Base-by-base conservation (phyloP, 1,284 basidiomycete genomes). In the Leccinum variabile region DNA sequence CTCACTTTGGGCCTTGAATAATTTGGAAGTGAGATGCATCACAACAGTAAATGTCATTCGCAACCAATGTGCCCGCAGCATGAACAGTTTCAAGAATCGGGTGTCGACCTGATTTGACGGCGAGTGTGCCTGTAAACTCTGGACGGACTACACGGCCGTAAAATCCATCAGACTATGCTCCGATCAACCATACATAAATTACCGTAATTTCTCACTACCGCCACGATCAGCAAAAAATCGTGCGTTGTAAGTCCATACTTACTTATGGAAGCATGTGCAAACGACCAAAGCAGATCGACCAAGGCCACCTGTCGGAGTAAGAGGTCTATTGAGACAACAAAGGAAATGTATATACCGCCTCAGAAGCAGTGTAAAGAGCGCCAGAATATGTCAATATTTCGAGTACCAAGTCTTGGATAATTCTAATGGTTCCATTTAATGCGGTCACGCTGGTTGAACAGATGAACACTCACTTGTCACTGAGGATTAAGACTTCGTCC, bases 1-100 rank as follows among this genome's bases (percentile, higher is more conserved):
- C 87, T 72, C 68, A 95, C 93, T 95, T 93, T 6, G 92, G 91
- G 0, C 94, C 94, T 68, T 92, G 92, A 39, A 97, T 84, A 22
- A 97, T 84, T 73, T 97, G 94, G 70, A 97, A 97, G 5, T 84
- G 85, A 0, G 92, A 89, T 0, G 89, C 82, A 57, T 91, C 88
- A 64, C 88, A 88, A 62, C 90, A 92, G 71, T 91, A 97, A 0
- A 92, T 87, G 71, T 97, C 95, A 70, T 97, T 97, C 3, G 92
- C 83, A 1, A 95, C 85, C 33, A 95, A 81, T 1, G 83, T 84
- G 5, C 89, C 90, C 0, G 84, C 81, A 2, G 85, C 78, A 62
- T 91, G 86, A 2, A 90, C 80, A 2, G 79, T 85, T 72, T 97
- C 94, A 13, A 97, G 81, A 7, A 97, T 85, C 0, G 94, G 93